Percentiles rank a stretch among this genome's conserved stretches.
Conservation (phyloP, 2,329 filamentous ascomycete genomes). For the Fusarium citri region DNA sequence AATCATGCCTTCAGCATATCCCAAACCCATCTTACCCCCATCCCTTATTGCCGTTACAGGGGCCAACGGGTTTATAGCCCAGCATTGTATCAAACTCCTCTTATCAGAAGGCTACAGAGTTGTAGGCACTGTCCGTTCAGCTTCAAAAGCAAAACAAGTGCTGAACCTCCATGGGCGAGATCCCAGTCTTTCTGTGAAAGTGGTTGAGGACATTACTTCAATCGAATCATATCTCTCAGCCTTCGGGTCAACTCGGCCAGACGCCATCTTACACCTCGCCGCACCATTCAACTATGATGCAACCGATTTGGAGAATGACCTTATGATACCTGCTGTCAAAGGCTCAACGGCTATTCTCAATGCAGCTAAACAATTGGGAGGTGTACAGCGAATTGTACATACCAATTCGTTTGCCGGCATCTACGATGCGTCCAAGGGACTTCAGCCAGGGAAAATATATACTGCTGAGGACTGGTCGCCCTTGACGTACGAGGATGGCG, state of each 20-base stretch:
- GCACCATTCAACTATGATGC: conserved; percentile 10
- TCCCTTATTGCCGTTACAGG: conserved; percentile 8
- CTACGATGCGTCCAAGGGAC: conserved; percentile 8
- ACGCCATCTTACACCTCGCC: conserved; percentile 7
- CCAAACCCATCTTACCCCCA: not conserved
- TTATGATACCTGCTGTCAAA: conserved; percentile 12
- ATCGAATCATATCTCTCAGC: not conserved
- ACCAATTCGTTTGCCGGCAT: conserved; percentile 20
- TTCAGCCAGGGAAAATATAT: conserved; percentile 4
- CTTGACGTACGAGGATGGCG: conserved; percentile 5
- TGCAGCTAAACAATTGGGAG: not conserved
- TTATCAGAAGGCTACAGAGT: conserved; percentile 6
- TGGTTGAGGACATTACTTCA: conserved; percentile 8
- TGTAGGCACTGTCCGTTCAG: conserved; percentile 3
- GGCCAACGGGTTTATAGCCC: conserved; percentile 19
- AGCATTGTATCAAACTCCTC: conserved; percentile 2
- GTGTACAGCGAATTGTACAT: conserved; percentile 4
- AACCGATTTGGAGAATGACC: not conserved
- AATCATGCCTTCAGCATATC: conserved; percentile 13
- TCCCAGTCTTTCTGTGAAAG: conserved; percentile 9
- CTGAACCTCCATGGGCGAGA: not conserved
- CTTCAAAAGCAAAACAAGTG: conserved; percentile 5
- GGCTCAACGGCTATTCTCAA: conserved; percentile 12
- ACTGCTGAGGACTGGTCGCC: conserved; percentile 12
- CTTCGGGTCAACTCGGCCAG: not conserved